Percentiles rank a stretch among this genome's conserved stretches.
Conservation (phyloP, 345 rosid genomes). For the Arabidopsis thaliana region DNA sequence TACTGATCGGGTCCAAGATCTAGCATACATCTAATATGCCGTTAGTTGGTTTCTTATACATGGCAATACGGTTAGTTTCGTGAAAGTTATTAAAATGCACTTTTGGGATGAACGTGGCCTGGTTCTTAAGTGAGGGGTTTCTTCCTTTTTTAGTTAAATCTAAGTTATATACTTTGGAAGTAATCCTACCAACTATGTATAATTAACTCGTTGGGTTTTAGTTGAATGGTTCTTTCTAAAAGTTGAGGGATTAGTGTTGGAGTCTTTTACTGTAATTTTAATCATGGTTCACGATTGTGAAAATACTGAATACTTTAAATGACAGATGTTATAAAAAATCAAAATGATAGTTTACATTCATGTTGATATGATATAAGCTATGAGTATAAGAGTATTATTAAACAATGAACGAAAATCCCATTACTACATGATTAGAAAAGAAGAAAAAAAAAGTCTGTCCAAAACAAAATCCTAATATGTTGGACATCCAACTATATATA, state of each 20-base stretch:
- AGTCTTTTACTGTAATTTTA: neutral
- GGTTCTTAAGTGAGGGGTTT: neutral
- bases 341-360: too few relatives aligned
- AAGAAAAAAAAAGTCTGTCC: neutral
- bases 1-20: slow-evolving; percentile 34
- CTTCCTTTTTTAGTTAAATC: slow-evolving; percentile 12
- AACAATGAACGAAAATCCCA: neutral
- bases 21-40: slow-evolving; percentile 17
- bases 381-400: too few relatives aligned
- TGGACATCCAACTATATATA: neutral
- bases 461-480: neutral
- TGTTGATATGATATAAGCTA: neutral
- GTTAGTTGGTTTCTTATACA: slow-evolving; percentile 25
- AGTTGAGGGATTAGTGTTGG: neutral
- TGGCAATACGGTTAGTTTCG: slow-evolving; percentile 5
- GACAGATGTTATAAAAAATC: neutral
- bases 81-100: neutral
- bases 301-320: neutral
- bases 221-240: neutral
- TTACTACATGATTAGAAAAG: neutral
- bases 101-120: slow-evolving; percentile 13
- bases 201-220: neutral
- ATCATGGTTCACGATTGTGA: neutral
- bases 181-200: neutral
- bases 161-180: slow-evolving; percentile 7